These are phyloP conservation scores for Ceraceosorus guamensis DNA, from an alignment of 1,284 basidiomycete species.

Conservation along the genomic window DNA sequence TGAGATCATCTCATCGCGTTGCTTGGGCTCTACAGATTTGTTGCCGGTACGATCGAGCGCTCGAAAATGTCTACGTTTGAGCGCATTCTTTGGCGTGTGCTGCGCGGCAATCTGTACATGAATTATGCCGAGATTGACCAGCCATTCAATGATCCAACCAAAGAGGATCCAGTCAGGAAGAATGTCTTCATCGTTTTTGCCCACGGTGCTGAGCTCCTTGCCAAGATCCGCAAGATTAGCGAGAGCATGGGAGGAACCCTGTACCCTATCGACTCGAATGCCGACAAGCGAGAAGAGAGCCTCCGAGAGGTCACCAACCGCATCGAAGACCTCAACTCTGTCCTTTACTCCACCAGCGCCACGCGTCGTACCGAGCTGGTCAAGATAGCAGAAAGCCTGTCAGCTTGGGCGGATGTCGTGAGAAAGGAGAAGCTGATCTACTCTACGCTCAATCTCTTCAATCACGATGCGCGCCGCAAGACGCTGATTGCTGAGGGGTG, in stretches of 20 bases:
- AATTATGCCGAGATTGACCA: constrained; percentile 90
- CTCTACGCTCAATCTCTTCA: constrained; percentile 56
- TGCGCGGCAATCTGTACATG: constrained; percentile 98
- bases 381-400: constrained; percentile 75
- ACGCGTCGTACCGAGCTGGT: constrained; percentile 78
- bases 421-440: constrained; percentile 89
- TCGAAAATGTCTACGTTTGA: constrained; percentile 87
- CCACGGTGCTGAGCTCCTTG: constrained; percentile 82
- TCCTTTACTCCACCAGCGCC: constrained; percentile 57
- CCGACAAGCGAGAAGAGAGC: constrained; percentile 81
- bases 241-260: constrained; percentile 97
- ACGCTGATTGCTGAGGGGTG: constrained; percentile 96
- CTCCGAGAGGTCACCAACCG: constrained; percentile 80
- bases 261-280: constrained; percentile 90
- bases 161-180: constrained; percentile 57
- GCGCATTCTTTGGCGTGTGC: constrained; percentile 93
- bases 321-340: constrained; percentile 84
- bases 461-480: constrained; percentile 86
- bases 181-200: constrained; percentile 99
- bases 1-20: constrained; percentile 10
- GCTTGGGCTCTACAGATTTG: constrained; percentile 58
- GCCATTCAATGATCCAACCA: constrained; percentile 78
- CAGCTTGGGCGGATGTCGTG: constrained; percentile 88
- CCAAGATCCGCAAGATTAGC: constrained; percentile 96
- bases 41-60: constrained; percentile 93